These are phyloP conservation scores for Trichothecium roseum DNA, from an alignment of 2,329 filamentous ascomycete genomes.

Conservation along the genomic window DNA sequence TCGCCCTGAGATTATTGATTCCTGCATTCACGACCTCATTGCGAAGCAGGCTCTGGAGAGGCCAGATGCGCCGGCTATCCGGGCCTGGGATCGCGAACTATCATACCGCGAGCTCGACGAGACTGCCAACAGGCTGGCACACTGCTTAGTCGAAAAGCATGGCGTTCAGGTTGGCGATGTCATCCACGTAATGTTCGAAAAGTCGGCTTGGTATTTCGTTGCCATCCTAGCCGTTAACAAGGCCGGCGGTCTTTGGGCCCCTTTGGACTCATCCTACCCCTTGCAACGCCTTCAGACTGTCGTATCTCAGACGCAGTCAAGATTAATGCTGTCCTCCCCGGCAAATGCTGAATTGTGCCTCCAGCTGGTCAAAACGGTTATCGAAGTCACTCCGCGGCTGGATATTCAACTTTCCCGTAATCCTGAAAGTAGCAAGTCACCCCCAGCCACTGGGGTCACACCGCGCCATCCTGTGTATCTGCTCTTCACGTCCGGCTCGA, in stretches of 20 bases:
- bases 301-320: slow-evolving; percentile 1
- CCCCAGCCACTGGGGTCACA: not conserved
- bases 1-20: not conserved
- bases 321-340: not conserved
- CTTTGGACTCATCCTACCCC: slow-evolving; percentile 6
- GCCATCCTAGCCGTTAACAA: slow-evolving; percentile 6
- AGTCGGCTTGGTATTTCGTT: not conserved
- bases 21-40: slow-evolving; percentile 1
- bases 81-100: slow-evolving; percentile 29
- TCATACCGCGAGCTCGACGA: slow-evolving; percentile 2
- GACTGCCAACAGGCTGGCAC: not conserved
- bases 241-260: slow-evolving; percentile 7
- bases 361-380: not conserved
- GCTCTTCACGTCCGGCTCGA: slow-evolving; percentile 14
- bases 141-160: slow-evolving; percentile 3
- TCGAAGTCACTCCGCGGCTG: not conserved
- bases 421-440: not conserved
- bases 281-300: not conserved
- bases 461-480: slow-evolving; percentile 7
- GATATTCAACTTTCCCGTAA: not conserved
- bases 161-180: slow-evolving; percentile 12
- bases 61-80: slow-evolving; percentile 23
- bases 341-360: not conserved
- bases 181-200: slow-evolving; percentile 1
- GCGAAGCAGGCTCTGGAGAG: not conserved